phyloP scores from a whole-genome alignment of 1,284 basidiomycete species.

The Microbotryum silenes-acaulis region DNA sequence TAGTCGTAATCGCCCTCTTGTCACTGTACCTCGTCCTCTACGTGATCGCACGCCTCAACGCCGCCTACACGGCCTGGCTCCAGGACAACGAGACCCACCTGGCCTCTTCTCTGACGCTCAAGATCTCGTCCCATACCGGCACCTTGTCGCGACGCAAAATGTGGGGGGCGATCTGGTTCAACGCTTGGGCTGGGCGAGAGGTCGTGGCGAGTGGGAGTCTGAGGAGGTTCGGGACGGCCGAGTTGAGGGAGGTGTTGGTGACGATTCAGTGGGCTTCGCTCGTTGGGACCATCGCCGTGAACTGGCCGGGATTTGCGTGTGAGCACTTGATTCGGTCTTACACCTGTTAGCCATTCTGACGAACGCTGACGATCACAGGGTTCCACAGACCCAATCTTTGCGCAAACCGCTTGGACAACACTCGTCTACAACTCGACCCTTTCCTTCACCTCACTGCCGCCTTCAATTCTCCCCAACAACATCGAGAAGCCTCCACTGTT shows the following conservation, averaged over 20 bases:
- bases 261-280: constrained; percentile 72
- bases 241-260: constrained; percentile 81
- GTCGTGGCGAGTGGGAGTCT: constrained; percentile 76
- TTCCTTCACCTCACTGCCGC: constrained; percentile 51
- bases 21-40: constrained; percentile 68
- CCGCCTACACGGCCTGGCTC: constrained; percentile 50
- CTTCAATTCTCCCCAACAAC: constrained; percentile 53
- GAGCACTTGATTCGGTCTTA: constrained; percentile 38
- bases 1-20: constrained; percentile 59
- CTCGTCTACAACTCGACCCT: constrained; percentile 68
- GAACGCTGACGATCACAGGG: no score
- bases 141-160: constrained; percentile 44
- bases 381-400: constrained; percentile 66
- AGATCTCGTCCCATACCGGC: constrained; percentile 16
- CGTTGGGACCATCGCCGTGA: constrained; percentile 82
- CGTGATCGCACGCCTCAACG: constrained; percentile 67
- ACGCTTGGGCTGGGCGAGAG: constrained; percentile 82
- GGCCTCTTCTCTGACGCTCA: constrained; percentile 33
- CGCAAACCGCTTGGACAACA: constrained; percentile 78
- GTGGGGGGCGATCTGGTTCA: constrained; percentile 81
- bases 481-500: constrained; percentile 7
- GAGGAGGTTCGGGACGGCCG: constrained; percentile 85
- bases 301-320: constrained; percentile 91
- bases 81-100: constrained; percentile 34
- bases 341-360: background rate